Percentiles rank a stretch among this genome's conserved stretches.
Evolutionary conservation across 331 rosid genomes (phyloP).

Genomic region (Quercus lobata): DNA sequence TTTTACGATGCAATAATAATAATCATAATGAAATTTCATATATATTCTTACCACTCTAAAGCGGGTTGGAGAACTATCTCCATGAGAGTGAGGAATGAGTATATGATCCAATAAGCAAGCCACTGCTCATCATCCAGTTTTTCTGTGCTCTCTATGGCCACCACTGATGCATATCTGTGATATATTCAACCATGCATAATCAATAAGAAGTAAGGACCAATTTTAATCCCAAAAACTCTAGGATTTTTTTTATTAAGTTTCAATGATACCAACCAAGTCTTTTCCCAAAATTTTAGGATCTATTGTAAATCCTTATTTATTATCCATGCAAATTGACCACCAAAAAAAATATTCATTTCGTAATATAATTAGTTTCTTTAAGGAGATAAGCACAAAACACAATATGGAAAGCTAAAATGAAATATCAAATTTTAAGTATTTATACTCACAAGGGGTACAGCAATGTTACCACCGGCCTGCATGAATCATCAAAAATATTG

Average conservation of each 20-base stretch:
- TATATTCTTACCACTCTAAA: slow-evolving; percentile 48
- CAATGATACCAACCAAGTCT: too few species aligned
- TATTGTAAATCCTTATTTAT: too few species aligned
- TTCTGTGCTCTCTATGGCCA: slow-evolving; percentile 70
- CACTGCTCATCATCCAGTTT: slow-evolving; percentile 79
- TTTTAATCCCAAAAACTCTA: too few species aligned
- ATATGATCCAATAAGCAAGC: slow-evolving; percentile 94
- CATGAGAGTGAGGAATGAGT: slow-evolving; percentile 74
- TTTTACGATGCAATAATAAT: too few species aligned
- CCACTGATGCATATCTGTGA: slow-evolving; percentile 79
- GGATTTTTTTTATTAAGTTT: too few species aligned
- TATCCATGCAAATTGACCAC: neutral
- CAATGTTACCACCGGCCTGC: slow-evolving; percentile 68
- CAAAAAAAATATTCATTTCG: neutral
- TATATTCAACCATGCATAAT: too few species aligned
- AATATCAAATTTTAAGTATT: neutral
- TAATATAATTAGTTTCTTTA: neutral
- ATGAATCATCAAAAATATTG: neutral
- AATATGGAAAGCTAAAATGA: neutral
- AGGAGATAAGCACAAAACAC: neutral
- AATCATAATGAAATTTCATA: neutral
- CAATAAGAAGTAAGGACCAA: too few species aligned
- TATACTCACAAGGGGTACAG: slow-evolving; percentile 83
- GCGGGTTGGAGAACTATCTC: slow-evolving; percentile 72
- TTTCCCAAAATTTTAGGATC: too few species aligned